These are phyloP conservation scores for Epichloe sibirici DNA, from an alignment of 2,329 filamentous ascomycete species.

Conservation along the genomic window DNA sequence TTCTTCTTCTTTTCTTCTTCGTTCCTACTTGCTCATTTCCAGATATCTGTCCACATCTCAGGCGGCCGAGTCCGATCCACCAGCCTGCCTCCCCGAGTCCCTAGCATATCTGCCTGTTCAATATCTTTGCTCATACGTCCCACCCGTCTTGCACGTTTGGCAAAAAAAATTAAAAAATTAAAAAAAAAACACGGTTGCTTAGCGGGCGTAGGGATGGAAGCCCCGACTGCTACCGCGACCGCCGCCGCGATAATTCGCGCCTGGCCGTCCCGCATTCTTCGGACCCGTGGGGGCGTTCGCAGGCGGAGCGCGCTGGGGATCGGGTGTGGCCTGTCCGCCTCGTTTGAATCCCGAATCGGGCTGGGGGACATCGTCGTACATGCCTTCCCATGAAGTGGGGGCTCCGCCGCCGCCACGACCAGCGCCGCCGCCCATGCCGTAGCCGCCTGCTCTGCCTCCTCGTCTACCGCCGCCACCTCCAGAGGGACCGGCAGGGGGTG, in stretches of 20 bases:
- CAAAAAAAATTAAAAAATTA: no score
- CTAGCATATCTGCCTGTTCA: no score
- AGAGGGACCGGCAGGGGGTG: constrained; percentile 19
- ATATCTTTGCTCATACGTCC: no score
- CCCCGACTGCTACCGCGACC: constrained; percentile 64
- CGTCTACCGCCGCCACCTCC: constrained; percentile 14
- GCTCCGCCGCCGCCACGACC: constrained; percentile 40
- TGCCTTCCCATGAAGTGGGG: constrained; percentile 89
- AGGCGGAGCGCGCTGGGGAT: constrained; percentile 35
- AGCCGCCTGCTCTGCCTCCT: constrained; percentile 8
- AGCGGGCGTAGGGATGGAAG: constrained; percentile 62
- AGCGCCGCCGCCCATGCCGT: constrained; percentile 20
- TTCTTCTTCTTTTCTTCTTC: not conserved
- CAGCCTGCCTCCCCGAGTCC: no score
- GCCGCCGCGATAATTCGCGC: constrained; percentile 86
- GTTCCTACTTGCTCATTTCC: not conserved
- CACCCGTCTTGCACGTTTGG: no score
- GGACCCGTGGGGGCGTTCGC: constrained; percentile 75
- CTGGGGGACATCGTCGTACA: constrained; percentile 93
- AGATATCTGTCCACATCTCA: no score
- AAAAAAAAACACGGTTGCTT: not conserved
- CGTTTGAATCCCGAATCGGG: constrained; percentile 45
- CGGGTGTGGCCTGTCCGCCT: constrained; percentile 28
- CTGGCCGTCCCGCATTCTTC: constrained; percentile 85
- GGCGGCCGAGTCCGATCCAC: no score